Evolutionary conservation across 768 basidiomycete species (phyloP).

Genomic region (Amanita pseudoporphyria): DNA sequence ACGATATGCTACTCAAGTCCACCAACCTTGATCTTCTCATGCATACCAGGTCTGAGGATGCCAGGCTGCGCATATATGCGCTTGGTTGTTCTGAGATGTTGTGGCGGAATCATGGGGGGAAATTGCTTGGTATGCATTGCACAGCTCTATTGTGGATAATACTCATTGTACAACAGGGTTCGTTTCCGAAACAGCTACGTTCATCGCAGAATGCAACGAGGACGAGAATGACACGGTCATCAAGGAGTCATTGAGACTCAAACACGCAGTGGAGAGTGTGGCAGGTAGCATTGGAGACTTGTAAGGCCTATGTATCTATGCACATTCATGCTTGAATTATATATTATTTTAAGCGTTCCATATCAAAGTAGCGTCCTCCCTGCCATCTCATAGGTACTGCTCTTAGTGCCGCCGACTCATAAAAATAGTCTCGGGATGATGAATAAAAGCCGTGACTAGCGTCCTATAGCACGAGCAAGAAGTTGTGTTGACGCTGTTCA

Average conservation of each 20-base stretch:
- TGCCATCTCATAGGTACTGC: no score
- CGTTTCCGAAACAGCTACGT: slow-evolving; percentile 71
- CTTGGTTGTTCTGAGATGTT: slow-evolving; percentile 58
- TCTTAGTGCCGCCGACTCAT: no score
- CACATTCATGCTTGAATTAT: no score
- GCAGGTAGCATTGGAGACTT: slow-evolving; percentile 53
- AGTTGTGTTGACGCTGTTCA: no score
- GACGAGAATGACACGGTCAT: slow-evolving; percentile 85
- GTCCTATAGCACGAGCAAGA: no score
- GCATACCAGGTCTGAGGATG: slow-evolving; percentile 82
- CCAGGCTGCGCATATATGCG: slow-evolving; percentile 58
- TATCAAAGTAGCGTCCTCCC: no score
- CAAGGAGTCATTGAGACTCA: slow-evolving; percentile 55
- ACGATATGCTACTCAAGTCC: slow-evolving; percentile 62
- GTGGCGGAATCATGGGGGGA: slow-evolving; percentile 71
- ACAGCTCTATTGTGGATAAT: background rate
- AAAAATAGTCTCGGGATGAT: no score
- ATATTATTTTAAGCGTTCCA: no score
- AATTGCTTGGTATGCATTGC: slow-evolving; percentile 46
- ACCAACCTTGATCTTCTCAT: slow-evolving; percentile 81
- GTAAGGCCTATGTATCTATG: slow-evolving; percentile 14
- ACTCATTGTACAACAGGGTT: slow-evolving; percentile 38
- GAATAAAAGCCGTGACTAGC: no score
- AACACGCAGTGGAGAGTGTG: slow-evolving; percentile 60
- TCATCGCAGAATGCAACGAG: slow-evolving; percentile 81